Conservation (phyloP, 2,329 filamentous ascomycete genomes). For the Zalaria obscura region DNA sequence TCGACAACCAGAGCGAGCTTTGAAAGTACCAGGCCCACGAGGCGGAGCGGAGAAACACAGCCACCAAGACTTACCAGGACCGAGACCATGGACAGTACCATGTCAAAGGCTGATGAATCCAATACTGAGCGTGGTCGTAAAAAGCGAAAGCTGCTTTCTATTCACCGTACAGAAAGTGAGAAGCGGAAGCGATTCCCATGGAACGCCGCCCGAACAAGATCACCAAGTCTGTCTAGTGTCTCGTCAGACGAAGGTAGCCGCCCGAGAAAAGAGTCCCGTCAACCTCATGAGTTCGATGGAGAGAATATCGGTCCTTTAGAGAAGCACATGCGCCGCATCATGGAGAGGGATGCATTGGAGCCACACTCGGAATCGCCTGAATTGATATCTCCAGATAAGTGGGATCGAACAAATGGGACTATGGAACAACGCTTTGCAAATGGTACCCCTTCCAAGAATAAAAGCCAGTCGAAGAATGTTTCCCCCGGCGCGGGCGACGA, state of each 20-base stretch:
- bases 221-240: conserved; percentile 14
- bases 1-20: conserved; percentile 8
- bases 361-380: conserved; percentile 18
- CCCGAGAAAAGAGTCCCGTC: conserved; percentile 38
- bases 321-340: conserved; percentile 27
- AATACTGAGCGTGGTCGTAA: conserved; percentile 4
- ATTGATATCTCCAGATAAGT: conserved; percentile 26
- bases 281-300: conserved; percentile 19
- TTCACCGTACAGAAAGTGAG: conserved; percentile 6
- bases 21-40: conserved; percentile 5
- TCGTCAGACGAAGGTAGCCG: conserved; percentile 33
- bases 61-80: conserved; percentile 1
- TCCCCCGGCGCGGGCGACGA: no score
- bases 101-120: conserved; percentile 2
- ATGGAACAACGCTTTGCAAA: no score
- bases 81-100: conserved; percentile 1
- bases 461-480: no score
- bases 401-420: conserved; percentile 11
- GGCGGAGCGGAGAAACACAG: background rate
- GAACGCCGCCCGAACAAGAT: conserved; percentile 2
- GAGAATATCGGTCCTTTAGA: conserved; percentile 33
- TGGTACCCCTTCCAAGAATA: no score
- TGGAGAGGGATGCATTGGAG: conserved; percentile 22
- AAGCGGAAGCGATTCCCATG: conserved; percentile 4
- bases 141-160: conserved; percentile 7